Evolutionary conservation across 352 stramenopile genomes (phyloP).

Genomic region (Globisporangium nagaii): DNA sequence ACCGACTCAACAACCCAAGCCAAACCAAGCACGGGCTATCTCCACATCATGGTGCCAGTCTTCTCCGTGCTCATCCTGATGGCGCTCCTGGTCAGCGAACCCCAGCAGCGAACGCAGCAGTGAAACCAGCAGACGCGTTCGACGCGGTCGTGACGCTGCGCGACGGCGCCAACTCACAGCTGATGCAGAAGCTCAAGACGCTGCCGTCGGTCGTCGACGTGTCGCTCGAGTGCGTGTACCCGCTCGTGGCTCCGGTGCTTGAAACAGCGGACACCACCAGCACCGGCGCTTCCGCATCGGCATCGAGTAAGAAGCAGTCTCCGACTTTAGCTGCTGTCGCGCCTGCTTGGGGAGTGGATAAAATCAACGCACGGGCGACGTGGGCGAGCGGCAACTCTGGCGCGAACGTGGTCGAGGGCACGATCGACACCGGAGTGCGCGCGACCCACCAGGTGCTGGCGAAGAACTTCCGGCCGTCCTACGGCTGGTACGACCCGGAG

Average conservation of each 20-base stretch:
- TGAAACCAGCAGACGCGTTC: too few relatives aligned
- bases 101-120: too few relatives aligned
- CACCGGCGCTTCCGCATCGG: too few relatives aligned
- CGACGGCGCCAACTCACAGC: neutral
- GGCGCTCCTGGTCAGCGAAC: too few relatives aligned
- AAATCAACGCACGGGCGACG: slow-evolving; percentile 34
- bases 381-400: slow-evolving; percentile 39
- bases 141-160: too few relatives aligned
- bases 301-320: too few relatives aligned
- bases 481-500: slow-evolving; percentile 12
- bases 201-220: neutral
- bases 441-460: slow-evolving; percentile 12
- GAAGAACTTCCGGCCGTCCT: slow-evolving; percentile 14
- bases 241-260: neutral
- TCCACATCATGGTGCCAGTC: too few relatives aligned
- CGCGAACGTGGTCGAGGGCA: slow-evolving; percentile 16
- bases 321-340: too few relatives aligned
- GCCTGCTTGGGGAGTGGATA: slow-evolving; percentile 39
- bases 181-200: neutral
- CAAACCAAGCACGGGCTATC: too few relatives aligned
- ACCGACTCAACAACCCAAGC: too few relatives aligned
- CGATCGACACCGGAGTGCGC: slow-evolving; percentile 23
- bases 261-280: neutral
- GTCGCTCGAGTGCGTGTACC: neutral
- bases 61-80: too few relatives aligned